phyloP scores from a whole-genome alignment of 2,329 filamentous ascomycete genomes.

The Epichloe scottii region DNA sequence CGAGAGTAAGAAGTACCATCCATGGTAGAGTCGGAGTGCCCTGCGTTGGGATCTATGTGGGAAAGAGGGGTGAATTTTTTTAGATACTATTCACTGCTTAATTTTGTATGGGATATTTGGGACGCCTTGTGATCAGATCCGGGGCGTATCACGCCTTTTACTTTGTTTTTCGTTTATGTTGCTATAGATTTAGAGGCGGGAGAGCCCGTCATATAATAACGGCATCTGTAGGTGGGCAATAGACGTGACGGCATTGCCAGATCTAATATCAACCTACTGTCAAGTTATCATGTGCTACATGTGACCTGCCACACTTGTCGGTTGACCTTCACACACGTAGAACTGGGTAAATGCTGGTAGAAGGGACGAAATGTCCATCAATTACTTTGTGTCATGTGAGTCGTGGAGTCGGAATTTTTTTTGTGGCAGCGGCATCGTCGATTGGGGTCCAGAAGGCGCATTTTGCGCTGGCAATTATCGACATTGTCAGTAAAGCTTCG shows the following conservation, averaged over 20 bases:
- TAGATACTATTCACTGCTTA: neutral
- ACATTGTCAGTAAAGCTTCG: too few relatives aligned
- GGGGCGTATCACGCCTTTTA: neutral
- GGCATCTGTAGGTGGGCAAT: neutral
- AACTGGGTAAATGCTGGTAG: too few relatives aligned
- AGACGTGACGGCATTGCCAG: neutral
- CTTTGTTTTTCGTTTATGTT: neutral
- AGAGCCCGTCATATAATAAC: neutral
- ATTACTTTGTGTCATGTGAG: too few relatives aligned
- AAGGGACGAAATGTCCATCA: too few relatives aligned
- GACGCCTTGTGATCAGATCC: neutral
- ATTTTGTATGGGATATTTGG: neutral
- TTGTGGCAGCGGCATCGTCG: too few relatives aligned
- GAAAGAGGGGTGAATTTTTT: neutral
- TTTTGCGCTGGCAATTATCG: too few relatives aligned
- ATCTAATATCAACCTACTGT: too few relatives aligned
- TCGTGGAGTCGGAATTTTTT: too few relatives aligned
- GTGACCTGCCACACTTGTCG: too few relatives aligned
- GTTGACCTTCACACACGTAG: too few relatives aligned
- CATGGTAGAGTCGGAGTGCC: neutral
- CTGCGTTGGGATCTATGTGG: neutral
- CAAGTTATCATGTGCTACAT: neutral
- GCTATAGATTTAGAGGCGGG: neutral
- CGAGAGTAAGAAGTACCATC: conserved; percentile 45
- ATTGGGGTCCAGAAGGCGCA: too few relatives aligned